Evolutionary conservation across 2,329 filamentous ascomycete genomes (phyloP).

Genomic region (Penicillium sclerotiorum): DNA sequence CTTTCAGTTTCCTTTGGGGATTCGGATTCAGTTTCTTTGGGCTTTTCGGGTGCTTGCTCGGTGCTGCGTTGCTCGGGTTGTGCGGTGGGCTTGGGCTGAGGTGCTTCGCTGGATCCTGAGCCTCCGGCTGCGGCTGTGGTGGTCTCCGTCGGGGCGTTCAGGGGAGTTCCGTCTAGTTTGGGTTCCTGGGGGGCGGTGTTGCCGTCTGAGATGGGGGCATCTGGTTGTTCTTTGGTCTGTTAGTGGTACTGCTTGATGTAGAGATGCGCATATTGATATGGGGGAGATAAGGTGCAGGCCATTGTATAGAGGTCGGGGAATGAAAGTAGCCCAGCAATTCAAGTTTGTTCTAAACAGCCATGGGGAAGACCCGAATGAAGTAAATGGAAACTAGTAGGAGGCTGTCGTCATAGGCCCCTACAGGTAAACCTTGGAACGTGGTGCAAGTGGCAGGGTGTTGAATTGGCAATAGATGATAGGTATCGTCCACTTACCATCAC

Average conservation of each 20-base stretch:
- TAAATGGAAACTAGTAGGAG: too few species aligned
- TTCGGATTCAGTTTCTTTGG: neutral
- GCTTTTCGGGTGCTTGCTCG: neutral
- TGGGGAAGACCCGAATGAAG: too few species aligned
- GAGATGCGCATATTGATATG: too few species aligned
- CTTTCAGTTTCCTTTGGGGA: too few species aligned
- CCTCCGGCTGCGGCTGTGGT: neutral
- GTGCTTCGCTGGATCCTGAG: neutral
- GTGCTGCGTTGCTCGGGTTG: constrained; percentile 19
- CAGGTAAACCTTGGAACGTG: too few species aligned
- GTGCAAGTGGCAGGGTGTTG: neutral
- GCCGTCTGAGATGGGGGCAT: constrained; percentile 19
- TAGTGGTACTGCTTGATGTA: too few species aligned
- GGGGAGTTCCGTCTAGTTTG: constrained; percentile 8
- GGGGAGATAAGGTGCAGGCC: too few species aligned
- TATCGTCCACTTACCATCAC: constrained; percentile 54
- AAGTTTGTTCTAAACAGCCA: neutral
- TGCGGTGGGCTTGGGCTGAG: constrained; percentile 2
- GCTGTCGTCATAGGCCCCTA: too few species aligned
- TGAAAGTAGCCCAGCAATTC: neutral
- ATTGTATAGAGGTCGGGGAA: too few species aligned
- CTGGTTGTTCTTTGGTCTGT: constrained; percentile 35
- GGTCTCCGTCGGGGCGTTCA: constrained; percentile 3
- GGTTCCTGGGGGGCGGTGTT: constrained; percentile 27
- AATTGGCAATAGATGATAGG: neutral